Base-by-base conservation (phyloP, 2,329 filamentous ascomycete species). In the Calycina marina region DNA sequence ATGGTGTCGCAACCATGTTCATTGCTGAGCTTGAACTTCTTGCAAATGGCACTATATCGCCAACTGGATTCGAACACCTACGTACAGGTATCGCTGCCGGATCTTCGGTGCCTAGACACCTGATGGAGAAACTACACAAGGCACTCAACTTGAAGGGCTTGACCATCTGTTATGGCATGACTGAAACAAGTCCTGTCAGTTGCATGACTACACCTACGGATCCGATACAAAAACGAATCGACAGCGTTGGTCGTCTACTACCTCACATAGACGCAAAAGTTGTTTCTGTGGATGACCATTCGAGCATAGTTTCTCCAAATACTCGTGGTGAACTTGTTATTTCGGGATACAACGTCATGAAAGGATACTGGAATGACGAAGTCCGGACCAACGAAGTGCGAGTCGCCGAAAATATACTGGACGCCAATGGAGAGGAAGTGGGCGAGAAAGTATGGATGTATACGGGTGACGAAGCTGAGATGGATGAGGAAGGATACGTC, bases 1-100 rank as follows among this genome's bases (percentile, higher is more conserved):
- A 94, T 54, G 86, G 88, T 35, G 88, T 96, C 0, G 73, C 83
- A 4, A 96, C 88, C 32, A 98, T 96, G 90, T 88, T 93, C 47
- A 69, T 77, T n/a, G 77, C 86, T 15, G 75, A 92, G 48, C 67
- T 96, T 4, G 83, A 92, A 43, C 67, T 86, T 1, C 65, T 94
- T 5, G 63, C 73, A 17, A 56, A 61, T 14, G 61, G 63, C 11
- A 51, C 45, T 2, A 14, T 51, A 26, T 40, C 57, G 0, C 39
- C 59, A 18, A 55, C 63, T 34, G 73, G 73, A 1, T 78, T 80
- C 48, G 55, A 73, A 31, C 52, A 72, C 40, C 62, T 96, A 4
- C 65, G 76, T 26, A 96, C 88, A n/a, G 90, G 90, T 17, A 94
- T 96, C 44, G 85, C 80, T 8, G 84, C 88, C 0, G 90, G 90